A percentile compares a stretch with the other conserved stretches of the same genome.
Conservation (phyloP, 108 stramenopile species). For the Aurantiochytrium sp. region DNA sequence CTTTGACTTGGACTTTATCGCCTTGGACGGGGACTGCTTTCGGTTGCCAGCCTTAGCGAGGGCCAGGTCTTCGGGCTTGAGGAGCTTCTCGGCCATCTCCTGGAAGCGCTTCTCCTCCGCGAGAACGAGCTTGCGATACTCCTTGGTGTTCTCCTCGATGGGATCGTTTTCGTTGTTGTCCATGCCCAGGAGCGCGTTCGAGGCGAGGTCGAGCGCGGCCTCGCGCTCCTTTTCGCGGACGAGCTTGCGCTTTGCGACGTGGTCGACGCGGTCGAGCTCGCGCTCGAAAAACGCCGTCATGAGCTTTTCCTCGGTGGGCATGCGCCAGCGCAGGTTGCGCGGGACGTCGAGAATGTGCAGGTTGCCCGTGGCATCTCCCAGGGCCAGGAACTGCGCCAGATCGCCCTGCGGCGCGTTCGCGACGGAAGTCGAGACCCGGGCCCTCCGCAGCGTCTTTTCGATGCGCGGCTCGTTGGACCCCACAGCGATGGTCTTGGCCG, state of each 20-base stretch:
- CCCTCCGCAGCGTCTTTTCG: neutral
- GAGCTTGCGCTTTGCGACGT: neutral
- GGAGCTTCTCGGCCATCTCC: neutral
- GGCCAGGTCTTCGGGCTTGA: neutral
- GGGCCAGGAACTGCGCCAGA: slow-evolving; percentile 55
- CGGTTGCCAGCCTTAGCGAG: neutral
- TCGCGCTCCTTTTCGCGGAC: neutral
- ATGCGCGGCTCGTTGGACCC: neutral
- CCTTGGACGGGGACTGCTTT: neutral
- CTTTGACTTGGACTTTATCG: neutral
- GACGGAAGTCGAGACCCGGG: neutral
- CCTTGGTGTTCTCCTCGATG: neutral
- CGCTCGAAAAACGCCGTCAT: slow-evolving; percentile 54
- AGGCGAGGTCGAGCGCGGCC: neutral
- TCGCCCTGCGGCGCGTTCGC: neutral
- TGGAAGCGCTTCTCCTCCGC: slow-evolving; percentile 24
- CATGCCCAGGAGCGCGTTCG: neutral
- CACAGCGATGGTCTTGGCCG: neutral
- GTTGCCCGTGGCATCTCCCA: slow-evolving; percentile 59
- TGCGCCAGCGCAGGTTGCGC: slow-evolving; percentile 47
- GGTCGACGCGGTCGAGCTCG: slow-evolving; percentile 44
- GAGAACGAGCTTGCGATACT: neutral
- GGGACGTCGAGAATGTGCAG: slow-evolving; percentile 64
- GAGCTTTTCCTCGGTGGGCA: slow-evolving; percentile 47
- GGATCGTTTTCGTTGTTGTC: neutral